Conservation (phyloP, 1,284 basidiomycete species). For the Vanrija pseudolonga region DNA sequence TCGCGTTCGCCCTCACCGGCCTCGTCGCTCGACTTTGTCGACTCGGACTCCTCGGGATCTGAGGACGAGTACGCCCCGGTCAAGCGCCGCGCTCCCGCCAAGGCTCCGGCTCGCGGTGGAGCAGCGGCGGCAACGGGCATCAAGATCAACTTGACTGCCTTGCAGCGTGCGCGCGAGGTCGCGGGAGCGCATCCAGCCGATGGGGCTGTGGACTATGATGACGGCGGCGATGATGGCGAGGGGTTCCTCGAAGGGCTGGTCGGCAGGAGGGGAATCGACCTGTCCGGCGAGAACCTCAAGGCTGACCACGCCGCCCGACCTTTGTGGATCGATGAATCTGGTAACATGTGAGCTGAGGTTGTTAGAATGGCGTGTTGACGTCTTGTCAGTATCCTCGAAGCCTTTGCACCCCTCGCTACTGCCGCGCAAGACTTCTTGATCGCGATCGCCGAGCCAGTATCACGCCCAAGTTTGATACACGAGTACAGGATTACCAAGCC, state of each 20-base stretch:
- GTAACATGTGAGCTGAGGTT: slow-evolving; percentile 60
- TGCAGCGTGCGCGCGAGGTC: slow-evolving; percentile 23
- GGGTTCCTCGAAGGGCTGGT: slow-evolving; percentile 33
- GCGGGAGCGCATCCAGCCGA: slow-evolving; percentile 28
- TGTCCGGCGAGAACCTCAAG: slow-evolving; percentile 69
- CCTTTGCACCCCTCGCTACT: slow-evolving; percentile 92
- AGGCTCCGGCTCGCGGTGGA: not conserved
- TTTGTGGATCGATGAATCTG: slow-evolving; percentile 91
- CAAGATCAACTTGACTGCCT: slow-evolving; percentile 40
- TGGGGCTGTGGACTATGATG: slow-evolving; percentile 26
- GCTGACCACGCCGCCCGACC: slow-evolving; percentile 84
- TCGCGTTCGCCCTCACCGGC: slow-evolving; percentile 41
- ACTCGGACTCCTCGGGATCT: slow-evolving; percentile 31
- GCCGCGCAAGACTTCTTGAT: slow-evolving; percentile 98
- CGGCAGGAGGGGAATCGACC: slow-evolving; percentile 31
- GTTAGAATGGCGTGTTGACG: not conserved
- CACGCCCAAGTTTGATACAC: slow-evolving; percentile 95
- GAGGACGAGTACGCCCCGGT: slow-evolving; percentile 36
- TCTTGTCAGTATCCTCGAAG: slow-evolving; percentile 68
- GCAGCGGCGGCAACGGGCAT: slow-evolving; percentile 4
- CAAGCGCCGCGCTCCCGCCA: slow-evolving; percentile 5
- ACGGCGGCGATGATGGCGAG: slow-evolving; percentile 22
- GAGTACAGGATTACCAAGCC: slow-evolving; percentile 99
- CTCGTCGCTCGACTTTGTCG: slow-evolving; percentile 44
- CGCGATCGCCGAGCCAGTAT: slow-evolving; percentile 97